A percentile compares a stretch with the other conserved stretches of the same genome.
These are phyloP conservation scores for Tubosaeta sp. DNA, from an alignment of 768 basidiomycete genomes.

Conservation along the genomic window DNA sequence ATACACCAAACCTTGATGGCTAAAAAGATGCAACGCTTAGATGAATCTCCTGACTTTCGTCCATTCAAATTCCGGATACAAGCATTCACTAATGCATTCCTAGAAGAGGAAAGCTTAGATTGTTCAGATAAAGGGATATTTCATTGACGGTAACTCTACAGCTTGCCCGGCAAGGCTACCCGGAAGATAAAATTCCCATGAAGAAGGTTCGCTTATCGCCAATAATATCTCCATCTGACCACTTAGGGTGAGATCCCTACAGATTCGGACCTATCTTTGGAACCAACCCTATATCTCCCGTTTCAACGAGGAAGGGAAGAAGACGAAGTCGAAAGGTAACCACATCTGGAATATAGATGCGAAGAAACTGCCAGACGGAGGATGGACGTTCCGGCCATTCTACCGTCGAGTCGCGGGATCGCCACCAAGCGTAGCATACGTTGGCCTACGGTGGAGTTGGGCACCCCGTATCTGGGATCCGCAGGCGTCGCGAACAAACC, in stretches of 20 bases:
- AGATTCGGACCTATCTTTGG: slow-evolving; percentile 97
- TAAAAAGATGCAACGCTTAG: slow-evolving; percentile 96
- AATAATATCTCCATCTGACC: slow-evolving; percentile 4
- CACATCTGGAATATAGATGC: slow-evolving; percentile 99
- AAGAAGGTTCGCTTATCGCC: slow-evolving; percentile 66
- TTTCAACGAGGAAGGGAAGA: slow-evolving; percentile 98
- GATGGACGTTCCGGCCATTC: slow-evolving; percentile 89
- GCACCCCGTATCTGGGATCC: slow-evolving; percentile 96
- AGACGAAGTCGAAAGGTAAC: slow-evolving; percentile 98
- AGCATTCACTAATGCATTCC: slow-evolving; percentile 93
- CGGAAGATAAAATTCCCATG: slow-evolving; percentile 93
- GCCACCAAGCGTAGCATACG: slow-evolving; percentile 78
- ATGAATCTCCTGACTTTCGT: slow-evolving; percentile 94
- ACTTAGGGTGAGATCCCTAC: slow-evolving; percentile 21
- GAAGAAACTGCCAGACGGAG: slow-evolving; percentile 68
- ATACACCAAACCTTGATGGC: slow-evolving; percentile 99
- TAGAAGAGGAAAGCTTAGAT: slow-evolving; percentile 67
- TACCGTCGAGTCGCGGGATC: slow-evolving; percentile 81
- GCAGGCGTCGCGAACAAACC: slow-evolving; percentile 77
- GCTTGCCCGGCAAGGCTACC: slow-evolving; percentile 82
- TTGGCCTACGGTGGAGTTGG: slow-evolving; percentile 82
- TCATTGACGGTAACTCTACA: slow-evolving; percentile 29
- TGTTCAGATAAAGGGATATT: slow-evolving; percentile 1
- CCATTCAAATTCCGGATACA: slow-evolving; percentile 99
- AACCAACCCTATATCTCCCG: slow-evolving; percentile 89